Percentiles rank a stretch among this genome's conserved stretches.
Conservation (phyloP, 2,329 filamentous ascomycete genomes). For the Boeremia exigua region DNA sequence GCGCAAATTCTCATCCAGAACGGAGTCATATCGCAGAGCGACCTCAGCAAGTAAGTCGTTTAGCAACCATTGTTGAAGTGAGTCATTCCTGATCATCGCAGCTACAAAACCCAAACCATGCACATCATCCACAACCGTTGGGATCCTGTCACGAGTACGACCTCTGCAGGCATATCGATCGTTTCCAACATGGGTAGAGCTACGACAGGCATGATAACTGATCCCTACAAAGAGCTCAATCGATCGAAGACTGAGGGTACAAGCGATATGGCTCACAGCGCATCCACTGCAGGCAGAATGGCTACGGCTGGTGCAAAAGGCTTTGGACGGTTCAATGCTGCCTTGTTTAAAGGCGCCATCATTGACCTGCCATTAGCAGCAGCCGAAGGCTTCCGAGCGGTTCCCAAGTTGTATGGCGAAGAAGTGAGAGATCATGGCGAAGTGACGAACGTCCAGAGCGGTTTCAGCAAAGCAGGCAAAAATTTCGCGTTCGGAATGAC, state of each 20-base stretch:
- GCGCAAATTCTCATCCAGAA: slow-evolving; percentile 32
- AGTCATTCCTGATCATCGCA: background rate
- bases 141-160: slow-evolving; percentile 71
- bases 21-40: slow-evolving; percentile 17
- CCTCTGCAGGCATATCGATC: slow-evolving; percentile 62
- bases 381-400: slow-evolving; percentile 45
- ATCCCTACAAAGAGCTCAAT: slow-evolving; percentile 19
- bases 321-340: slow-evolving; percentile 28
- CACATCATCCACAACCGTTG: slow-evolving; percentile 50
- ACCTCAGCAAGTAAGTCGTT: slow-evolving; percentile 25
- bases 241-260: slow-evolving; percentile 5
- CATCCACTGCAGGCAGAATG: slow-evolving; percentile 17
- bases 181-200: slow-evolving; percentile 63
- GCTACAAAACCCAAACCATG: slow-evolving; percentile 31
- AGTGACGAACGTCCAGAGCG: slow-evolving; percentile 46
- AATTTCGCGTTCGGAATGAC: slow-evolving; percentile 42
- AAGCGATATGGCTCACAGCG: slow-evolving; percentile 1
- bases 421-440: slow-evolving; percentile 40
- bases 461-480: slow-evolving; percentile 40
- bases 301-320: slow-evolving; percentile 21
- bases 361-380: slow-evolving; percentile 49
- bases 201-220: slow-evolving; percentile 61
- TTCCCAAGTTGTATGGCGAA: slow-evolving; percentile 49
- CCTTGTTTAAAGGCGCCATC: slow-evolving; percentile 29
- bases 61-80: background rate